A percentile compares a stretch with the other conserved stretches of the same genome.
These are phyloP conservation scores for Wallacemonas sp. DNA, from an alignment of 208 protist species.

Conservation along the genomic window DNA sequence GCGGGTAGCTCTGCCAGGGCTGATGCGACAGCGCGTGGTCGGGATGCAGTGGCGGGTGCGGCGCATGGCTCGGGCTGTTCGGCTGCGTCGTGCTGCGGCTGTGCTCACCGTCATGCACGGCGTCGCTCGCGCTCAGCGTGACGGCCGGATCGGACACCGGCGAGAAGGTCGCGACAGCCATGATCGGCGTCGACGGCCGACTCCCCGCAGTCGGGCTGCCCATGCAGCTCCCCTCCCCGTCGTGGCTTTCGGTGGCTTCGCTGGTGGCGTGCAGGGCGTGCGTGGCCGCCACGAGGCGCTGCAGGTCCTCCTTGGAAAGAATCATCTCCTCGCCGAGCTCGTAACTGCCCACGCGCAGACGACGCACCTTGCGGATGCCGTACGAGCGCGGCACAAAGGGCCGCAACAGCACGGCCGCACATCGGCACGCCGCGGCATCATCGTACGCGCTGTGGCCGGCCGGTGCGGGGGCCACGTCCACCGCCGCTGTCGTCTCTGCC, in stretches of 20 bases:
- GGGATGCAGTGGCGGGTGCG: too few species aligned
- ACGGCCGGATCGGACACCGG: constrained; percentile 1
- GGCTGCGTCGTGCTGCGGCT: background rate
- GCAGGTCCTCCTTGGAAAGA: constrained; percentile 8
- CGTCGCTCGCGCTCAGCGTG: background rate
- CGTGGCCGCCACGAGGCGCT: constrained; percentile 5
- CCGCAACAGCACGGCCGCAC: constrained; percentile 16
- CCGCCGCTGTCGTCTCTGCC: too few species aligned
- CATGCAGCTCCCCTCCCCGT: background rate
- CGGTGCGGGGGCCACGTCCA: too few species aligned
- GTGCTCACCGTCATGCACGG: background rate
- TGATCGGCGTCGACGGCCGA: background rate
- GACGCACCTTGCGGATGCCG: constrained; percentile 28
- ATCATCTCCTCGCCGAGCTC: constrained; percentile 12
- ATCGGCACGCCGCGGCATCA: background rate
- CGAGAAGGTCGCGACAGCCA: constrained; percentile 10
- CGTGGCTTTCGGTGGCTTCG: background rate
- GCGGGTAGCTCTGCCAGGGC: background rate
- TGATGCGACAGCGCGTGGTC: background rate
- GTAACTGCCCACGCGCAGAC: constrained; percentile 20
- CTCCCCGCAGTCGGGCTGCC: background rate
- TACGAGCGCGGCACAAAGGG: constrained; percentile 47
- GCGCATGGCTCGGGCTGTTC: background rate
- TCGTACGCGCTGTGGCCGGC: constrained; percentile 1
- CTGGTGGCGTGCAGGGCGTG: background rate